A percentile compares a stretch with the other conserved stretches of the same genome.
Evolutionary conservation across 768 basidiomycete species (phyloP).

Genomic region (Termitomyces bulborhizus): DNA sequence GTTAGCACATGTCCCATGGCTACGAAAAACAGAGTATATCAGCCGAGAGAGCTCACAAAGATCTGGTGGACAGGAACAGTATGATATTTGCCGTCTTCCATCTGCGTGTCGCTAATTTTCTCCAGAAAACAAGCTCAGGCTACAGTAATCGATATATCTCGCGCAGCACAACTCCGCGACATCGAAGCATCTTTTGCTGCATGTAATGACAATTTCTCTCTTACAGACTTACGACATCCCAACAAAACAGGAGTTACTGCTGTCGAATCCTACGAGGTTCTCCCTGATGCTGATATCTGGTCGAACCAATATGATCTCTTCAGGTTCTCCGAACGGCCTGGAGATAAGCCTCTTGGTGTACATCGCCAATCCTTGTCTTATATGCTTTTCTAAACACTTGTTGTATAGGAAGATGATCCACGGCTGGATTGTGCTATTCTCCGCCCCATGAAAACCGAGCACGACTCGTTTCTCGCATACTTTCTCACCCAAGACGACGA

Average conservation of each 20-base stretch:
- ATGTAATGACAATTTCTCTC: conserved; percentile 53
- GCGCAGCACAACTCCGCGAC: conserved; percentile 65
- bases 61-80: conserved; percentile 49
- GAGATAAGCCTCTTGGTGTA: conserved; percentile 69
- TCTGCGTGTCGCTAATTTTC: not conserved
- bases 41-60: conserved; percentile 49
- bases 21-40: conserved; percentile 89
- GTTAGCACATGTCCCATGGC: conserved; percentile 75
- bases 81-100: conserved; percentile 17
- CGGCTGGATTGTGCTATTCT: conserved; percentile 81
- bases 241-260: conserved; percentile 72
- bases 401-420: conserved; percentile 61
- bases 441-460: conserved; percentile 83
- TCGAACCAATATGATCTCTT: conserved; percentile 86
- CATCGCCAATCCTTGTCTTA: conserved; percentile 16
- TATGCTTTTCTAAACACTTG: not conserved
- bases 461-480: conserved; percentile 83
- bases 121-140: conserved; percentile 41
- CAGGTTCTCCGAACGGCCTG: conserved; percentile 79
- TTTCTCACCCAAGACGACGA: conserved; percentile 77
- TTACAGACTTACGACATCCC: conserved; percentile 63
- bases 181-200: conserved; percentile 75
- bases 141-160: conserved; percentile 63
- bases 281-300: conserved; percentile 85
- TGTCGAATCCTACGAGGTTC: conserved; percentile 74